These are phyloP conservation scores for Diplodia seriata DNA, from an alignment of 2,329 filamentous ascomycete genomes.

Conservation along the genomic window DNA sequence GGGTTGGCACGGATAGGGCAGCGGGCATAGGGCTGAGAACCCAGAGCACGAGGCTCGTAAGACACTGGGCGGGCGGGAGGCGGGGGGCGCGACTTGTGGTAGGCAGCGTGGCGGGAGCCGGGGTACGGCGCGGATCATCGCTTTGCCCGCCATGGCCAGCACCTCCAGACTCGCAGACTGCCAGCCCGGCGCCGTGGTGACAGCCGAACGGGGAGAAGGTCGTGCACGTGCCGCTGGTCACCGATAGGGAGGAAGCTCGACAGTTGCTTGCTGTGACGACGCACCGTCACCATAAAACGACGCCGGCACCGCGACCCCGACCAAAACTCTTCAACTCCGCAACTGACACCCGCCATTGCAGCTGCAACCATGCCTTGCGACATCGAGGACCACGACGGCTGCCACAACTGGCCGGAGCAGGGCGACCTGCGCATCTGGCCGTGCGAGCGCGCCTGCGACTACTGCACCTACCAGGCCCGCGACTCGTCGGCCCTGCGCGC, in stretches of 20 bases:
- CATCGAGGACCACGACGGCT: constrained; percentile 7
- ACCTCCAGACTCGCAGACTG: constrained; percentile 19
- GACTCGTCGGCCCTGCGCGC: constrained; percentile 26
- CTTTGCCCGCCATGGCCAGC: constrained; percentile 19
- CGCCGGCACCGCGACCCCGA: not conserved
- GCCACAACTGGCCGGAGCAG: constrained; percentile 31
- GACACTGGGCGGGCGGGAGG: not conserved
- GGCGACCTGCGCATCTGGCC: constrained; percentile 32
- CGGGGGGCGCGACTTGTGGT: not conserved
- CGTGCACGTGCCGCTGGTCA: constrained; percentile 7
- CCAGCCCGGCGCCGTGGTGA: not conserved
- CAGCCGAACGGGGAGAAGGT: not conserved
- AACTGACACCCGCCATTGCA: not conserved
- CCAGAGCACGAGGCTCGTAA: too few species aligned
- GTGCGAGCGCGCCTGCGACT: constrained; percentile 31
- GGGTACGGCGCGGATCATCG: constrained; percentile 27
- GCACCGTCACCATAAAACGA: constrained; percentile 2
- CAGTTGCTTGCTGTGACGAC: not conserved
- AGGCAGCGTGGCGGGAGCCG: constrained; percentile 9
- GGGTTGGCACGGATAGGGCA: not conserved
- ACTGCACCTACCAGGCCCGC: constrained; percentile 25
- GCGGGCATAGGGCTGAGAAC: not conserved
- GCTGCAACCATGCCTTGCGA: constrained; percentile 18
- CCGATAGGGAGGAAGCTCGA: not conserved
- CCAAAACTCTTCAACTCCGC: constrained; percentile 21